Conservation (phyloP, 2,329 filamentous ascomycete species). For the Aspergillus udagawae region DNA sequence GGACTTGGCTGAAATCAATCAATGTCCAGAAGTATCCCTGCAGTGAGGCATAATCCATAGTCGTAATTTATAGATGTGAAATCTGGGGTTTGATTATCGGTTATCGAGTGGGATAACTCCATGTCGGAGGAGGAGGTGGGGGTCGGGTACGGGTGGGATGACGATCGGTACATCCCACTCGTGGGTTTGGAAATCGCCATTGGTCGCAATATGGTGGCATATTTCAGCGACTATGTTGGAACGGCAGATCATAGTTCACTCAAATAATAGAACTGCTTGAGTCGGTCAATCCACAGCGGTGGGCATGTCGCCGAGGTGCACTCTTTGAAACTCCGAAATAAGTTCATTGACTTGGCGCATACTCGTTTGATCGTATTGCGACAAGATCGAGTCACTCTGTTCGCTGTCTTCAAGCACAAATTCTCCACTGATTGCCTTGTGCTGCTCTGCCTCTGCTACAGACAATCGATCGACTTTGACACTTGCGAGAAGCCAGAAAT, state of each 20-base stretch:
- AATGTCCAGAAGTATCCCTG: not conserved
- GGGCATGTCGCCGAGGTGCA: not conserved
- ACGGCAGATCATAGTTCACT: not conserved
- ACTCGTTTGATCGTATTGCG: slow-evolving; percentile 38
- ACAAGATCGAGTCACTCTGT: slow-evolving; percentile 26
- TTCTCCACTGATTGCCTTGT: slow-evolving; percentile 1
- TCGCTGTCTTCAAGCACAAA: slow-evolving; percentile 3
- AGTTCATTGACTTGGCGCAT: slow-evolving; percentile 39
- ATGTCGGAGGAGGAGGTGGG: slow-evolving; percentile 1
- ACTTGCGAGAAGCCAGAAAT: slow-evolving; percentile 36
- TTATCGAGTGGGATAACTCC: not conserved
- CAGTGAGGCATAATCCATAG: not conserved
- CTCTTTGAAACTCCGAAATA: slow-evolving; percentile 32
- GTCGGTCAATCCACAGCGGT: not conserved
- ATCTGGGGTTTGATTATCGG: not conserved
- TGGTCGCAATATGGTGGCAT: not conserved
- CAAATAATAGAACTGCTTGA: not conserved
- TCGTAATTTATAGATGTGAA: not conserved
- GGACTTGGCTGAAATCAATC: not conserved
- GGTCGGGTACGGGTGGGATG: slow-evolving; percentile 6
- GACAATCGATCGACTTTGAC: slow-evolving; percentile 28
- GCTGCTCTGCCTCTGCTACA: not conserved
- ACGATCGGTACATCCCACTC: not conserved
- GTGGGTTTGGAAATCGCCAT: not conserved
- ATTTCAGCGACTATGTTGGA: not conserved